A percentile compares a stretch with the other conserved stretches of the same genome.
These are phyloP conservation scores for Trichoderma oligosporum DNA, from an alignment of 2,329 filamentous ascomycete species.

Conservation along the genomic window DNA sequence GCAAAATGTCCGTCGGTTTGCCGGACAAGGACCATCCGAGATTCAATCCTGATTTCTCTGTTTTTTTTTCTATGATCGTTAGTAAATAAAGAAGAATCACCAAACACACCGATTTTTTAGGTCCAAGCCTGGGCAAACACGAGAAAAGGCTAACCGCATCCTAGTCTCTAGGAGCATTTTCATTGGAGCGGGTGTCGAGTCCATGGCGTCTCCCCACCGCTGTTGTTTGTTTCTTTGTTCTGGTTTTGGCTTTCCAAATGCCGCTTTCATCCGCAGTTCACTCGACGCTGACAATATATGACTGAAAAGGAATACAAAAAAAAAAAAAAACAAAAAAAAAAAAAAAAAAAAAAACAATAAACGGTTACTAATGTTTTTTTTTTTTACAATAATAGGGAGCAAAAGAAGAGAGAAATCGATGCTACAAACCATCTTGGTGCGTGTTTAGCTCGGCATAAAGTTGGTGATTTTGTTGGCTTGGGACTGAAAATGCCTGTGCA, in stretches of 20 bases:
- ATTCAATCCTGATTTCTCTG: background rate
- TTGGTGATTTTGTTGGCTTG: background rate
- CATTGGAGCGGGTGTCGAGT: conserved; percentile 12
- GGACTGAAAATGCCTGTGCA: background rate
- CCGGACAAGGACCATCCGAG: background rate
- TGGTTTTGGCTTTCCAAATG: background rate
- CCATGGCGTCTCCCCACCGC: conserved; percentile 6
- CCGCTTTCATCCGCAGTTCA: background rate
- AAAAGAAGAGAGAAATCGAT: too few relatives aligned
- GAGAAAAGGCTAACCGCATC: conserved; percentile 5
- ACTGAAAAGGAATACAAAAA: background rate
- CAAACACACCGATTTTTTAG: conserved; percentile 1
- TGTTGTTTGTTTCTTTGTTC: background rate
- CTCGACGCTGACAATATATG: background rate
- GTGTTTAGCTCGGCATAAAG: background rate
- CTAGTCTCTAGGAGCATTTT: background rate
- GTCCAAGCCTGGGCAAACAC: conserved; percentile 6
- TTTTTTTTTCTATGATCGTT: too few relatives aligned
- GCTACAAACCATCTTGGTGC: too few relatives aligned
- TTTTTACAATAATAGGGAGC: too few relatives aligned
- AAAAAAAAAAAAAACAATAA: background rate
- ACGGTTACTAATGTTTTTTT: too few relatives aligned
- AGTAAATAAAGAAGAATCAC: background rate
- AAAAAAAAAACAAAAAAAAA: background rate
- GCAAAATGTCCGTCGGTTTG: conserved; percentile 9